Evolutionary conservation across 257 asterid species (phyloP).

Genomic region (Fraxinus americana): DNA sequence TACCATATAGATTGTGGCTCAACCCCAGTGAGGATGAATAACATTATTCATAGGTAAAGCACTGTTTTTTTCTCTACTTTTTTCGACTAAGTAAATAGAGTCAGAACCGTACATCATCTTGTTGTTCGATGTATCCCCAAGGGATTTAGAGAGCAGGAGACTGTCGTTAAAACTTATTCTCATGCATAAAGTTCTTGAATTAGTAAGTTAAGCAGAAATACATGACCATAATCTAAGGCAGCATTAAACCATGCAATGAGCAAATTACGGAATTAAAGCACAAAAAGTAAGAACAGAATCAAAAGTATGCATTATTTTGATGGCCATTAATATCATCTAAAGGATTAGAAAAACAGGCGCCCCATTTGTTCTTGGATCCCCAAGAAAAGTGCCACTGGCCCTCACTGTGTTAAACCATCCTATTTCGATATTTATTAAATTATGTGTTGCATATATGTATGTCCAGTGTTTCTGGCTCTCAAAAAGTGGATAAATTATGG

Average conservation of each 20-base stretch:
- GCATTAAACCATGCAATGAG: slow-evolving; percentile 33
- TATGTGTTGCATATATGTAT: too few relatives aligned
- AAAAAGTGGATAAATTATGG: too few relatives aligned
- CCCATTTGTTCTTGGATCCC: slow-evolving; percentile 4
- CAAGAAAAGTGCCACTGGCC: background rate
- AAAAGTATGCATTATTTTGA: background rate
- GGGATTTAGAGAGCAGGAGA: background rate
- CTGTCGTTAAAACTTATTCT: background rate
- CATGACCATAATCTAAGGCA: slow-evolving; percentile 33
- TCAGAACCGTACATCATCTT: background rate
- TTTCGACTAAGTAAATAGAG: background rate
- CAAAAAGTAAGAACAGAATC: background rate
- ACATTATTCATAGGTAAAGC: too few relatives aligned
- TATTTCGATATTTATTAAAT: too few relatives aligned
- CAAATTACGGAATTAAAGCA: slow-evolving; percentile 36
- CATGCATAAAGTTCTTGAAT: background rate
- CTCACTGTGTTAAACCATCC: background rate
- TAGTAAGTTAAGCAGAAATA: background rate
- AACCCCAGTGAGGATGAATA: too few relatives aligned
- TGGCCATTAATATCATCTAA: background rate
- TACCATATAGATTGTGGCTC: too few relatives aligned
- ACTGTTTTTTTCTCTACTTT: too few relatives aligned
- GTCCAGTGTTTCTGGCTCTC: too few relatives aligned
- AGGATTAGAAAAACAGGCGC: background rate
- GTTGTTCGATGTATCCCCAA: background rate